phyloP scores from a whole-genome alignment of 257 asterid species.

The Lavandula angustifolia region DNA sequence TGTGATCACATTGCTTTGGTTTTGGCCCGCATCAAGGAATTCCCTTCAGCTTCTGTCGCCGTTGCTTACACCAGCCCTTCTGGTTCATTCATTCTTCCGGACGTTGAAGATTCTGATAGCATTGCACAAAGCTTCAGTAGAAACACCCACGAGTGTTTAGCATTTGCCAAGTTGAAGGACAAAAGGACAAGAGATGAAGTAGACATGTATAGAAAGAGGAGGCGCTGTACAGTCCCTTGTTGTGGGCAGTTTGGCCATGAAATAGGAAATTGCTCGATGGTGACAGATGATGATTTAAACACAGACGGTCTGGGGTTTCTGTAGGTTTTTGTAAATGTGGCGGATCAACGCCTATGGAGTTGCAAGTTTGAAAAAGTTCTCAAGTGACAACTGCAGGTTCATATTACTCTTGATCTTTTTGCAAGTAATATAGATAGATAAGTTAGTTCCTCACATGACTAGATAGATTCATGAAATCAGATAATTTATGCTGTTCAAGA shows the following conservation, averaged over 20 bases:
- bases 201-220: conserved; percentile 51
- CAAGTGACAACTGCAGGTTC: conserved; percentile 21
- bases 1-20: conserved; percentile 49
- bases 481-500: conserved; percentile 14
- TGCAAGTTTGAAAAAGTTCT: not conserved
- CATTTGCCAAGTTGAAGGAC: conserved; percentile 45
- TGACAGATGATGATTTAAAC: conserved; percentile 46
- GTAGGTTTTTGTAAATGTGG: conserved; percentile 31
- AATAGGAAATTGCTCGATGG: conserved; percentile 45
- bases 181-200: conserved; percentile 48
- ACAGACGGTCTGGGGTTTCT: conserved; percentile 48
- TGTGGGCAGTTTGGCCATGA: conserved; percentile 52
- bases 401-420: not conserved
- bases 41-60: conserved; percentile 36
- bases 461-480: conserved; percentile 17
- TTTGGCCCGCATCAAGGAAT: conserved; percentile 49
- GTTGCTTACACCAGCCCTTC: conserved; percentile 52
- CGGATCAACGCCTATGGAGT: not conserved
- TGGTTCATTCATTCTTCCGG: conserved; percentile 46
- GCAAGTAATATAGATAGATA: conserved; percentile 9
- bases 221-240: conserved; percentile 46
- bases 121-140: conserved; percentile 47
- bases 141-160: conserved; percentile 37
- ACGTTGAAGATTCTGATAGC: conserved; percentile 58
- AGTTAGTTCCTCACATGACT: conserved; percentile 13